Conservation (phyloP, 2,329 filamentous ascomycete genomes). For the Purpureocillium takamizusanense region DNA sequence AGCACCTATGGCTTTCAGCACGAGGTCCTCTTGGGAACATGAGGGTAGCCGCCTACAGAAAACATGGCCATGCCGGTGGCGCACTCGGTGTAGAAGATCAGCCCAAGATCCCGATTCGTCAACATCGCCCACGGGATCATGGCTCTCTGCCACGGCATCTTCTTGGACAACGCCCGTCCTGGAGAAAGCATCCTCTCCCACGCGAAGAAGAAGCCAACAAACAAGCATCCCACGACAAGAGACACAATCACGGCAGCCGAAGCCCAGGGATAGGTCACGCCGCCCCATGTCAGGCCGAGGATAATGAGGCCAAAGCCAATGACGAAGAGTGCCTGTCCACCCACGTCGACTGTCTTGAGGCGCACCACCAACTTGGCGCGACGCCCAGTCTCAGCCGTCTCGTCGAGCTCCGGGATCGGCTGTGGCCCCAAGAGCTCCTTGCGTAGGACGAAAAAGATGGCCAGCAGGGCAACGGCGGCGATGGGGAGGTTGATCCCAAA, state of each 20-base stretch:
- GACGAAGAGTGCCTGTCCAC: slow-evolving; percentile 48
- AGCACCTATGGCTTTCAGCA: slow-evolving; percentile 33
- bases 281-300: slow-evolving; percentile 47
- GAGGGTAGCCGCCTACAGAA: slow-evolving; percentile 20
- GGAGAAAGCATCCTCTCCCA: slow-evolving; percentile 48
- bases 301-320: slow-evolving; percentile 44
- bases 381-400: slow-evolving; percentile 22
- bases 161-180: slow-evolving; percentile 31
- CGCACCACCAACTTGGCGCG: slow-evolving; percentile 29
- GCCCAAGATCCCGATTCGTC: slow-evolving; percentile 43
- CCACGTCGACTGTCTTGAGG: slow-evolving; percentile 44
- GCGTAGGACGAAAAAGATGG: slow-evolving; percentile 47
- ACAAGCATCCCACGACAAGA: slow-evolving; percentile 33
- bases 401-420: slow-evolving; percentile 34
- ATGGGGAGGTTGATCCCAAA: slow-evolving; percentile 57
- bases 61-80: slow-evolving; percentile 47
- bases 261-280: slow-evolving; percentile 42
- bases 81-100: slow-evolving; percentile 56
- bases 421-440: slow-evolving; percentile 48
- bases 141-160: slow-evolving; percentile 44
- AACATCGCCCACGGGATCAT: slow-evolving; percentile 58
- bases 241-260: slow-evolving; percentile 39
- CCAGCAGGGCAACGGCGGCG: slow-evolving; percentile 37
- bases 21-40: no score
- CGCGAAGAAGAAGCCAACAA: slow-evolving; percentile 32